Evolutionary conservation across 75 land plant species (phyloP), one percentile per base, ranked within the genome.

Genomic region (Gnetum montanum): DNA sequence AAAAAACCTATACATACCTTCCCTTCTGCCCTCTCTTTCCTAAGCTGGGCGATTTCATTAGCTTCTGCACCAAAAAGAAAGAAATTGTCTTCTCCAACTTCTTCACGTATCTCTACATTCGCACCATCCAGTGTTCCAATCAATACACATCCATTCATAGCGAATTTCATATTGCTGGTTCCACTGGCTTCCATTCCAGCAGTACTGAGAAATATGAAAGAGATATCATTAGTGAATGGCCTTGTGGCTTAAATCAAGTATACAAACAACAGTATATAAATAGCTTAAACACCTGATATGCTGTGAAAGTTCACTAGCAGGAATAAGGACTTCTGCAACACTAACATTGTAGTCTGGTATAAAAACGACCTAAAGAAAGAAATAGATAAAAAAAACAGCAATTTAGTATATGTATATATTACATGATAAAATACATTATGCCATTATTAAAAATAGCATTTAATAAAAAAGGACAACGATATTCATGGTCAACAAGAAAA

Each of bases 121-220:
- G 99, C 99, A 24, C 99, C 99, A 67, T 94, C 99, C 49, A 94
- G 60, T 22, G 99, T 94, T 31, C 96, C 99, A 64, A 94, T 83
- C 18, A 83, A 63, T 33, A 94, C 58, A 49, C 96, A 85, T n/a
- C 99, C 99, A 65, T 94, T 94, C 91, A 94, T 85, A n/a, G 90
- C 69, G 68, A 94, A 94, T 66, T 94, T 94, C 99, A 94, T 94
- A 67, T 94, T 94, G 70, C 96, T 89, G 38, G 99, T 94, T 68
- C 99, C 99, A 76, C 99, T 90, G 16, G 99, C 99, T 50, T 95
- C 99, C 99, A 95, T 95, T 36, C 99, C 99, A 66, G 99, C 99
- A 58, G 99, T 90, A 58, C 96, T 81, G 29, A 16, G 57, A 54
- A 20, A 58, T 34, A 27, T 22, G 8, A 61, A 52, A 36, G 29